A percentile compares a stretch with the other conserved stretches of the same genome.
These are phyloP conservation scores for Claviceps sp. DNA, from an alignment of 2,329 filamentous ascomycete genomes.

Conservation along the genomic window DNA sequence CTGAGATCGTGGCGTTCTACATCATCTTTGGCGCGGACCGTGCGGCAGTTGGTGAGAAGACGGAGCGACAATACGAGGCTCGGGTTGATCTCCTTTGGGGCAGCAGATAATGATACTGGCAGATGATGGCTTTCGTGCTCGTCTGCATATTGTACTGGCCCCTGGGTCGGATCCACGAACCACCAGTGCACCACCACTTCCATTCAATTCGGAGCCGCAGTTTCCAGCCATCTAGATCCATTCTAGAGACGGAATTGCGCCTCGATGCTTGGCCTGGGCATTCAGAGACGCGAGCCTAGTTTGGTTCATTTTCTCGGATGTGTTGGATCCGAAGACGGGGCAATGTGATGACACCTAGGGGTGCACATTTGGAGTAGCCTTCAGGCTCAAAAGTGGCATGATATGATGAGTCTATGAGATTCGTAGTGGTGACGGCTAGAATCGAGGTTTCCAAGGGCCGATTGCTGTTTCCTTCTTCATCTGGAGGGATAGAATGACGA, in stretches of 20 bases:
- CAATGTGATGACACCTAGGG: not conserved
- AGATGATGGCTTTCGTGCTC: not conserved
- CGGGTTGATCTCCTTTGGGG: conserved; percentile 22
- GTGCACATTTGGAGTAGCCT: not conserved
- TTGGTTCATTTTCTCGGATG: not conserved
- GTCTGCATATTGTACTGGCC: conserved; percentile 1
- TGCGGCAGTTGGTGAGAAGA: conserved; percentile 12
- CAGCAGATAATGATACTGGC: conserved; percentile 19
- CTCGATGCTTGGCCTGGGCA: not conserved
- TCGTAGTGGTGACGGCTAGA: not conserved
- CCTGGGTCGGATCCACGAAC: not conserved
- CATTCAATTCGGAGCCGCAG: too few species aligned
- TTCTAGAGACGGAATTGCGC: not conserved
- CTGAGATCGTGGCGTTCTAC: not conserved
- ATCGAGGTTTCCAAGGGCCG: too few species aligned
- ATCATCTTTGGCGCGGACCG: not conserved
- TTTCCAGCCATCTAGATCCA: not conserved
- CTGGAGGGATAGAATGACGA: too few species aligned
- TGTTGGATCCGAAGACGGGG: not conserved
- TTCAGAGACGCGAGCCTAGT: not conserved
- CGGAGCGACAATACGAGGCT: conserved; percentile 13
- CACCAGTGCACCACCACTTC: too few species aligned
- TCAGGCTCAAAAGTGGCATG: not conserved
- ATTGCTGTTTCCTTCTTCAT: too few species aligned
- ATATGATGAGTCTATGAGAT: not conserved